Evolutionary conservation across 1,284 basidiomycete genomes (phyloP), one percentile per base, ranked within the genome.

Genomic region (Inonotus hispidus): DNA sequence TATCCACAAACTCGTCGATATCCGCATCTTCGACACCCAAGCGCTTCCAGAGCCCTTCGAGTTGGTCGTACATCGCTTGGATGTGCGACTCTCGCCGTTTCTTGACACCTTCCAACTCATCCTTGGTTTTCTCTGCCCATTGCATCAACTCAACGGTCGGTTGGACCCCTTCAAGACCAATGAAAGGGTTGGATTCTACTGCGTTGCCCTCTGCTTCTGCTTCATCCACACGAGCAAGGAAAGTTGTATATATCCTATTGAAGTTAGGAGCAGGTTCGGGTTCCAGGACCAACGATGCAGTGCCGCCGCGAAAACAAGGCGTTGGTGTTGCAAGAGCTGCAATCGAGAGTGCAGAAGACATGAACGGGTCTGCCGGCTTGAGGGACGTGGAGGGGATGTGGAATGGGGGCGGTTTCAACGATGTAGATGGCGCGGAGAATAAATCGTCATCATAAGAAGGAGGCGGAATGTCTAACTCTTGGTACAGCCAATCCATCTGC

Each of bases 1-100:
- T 76, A 58, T 93, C 90, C 0, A 94, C 87, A 69, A 95, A 95
- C 10, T 77, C 82, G 66, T 94, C 90, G 81, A 93, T 92, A 56
- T 87, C 86, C 0, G 70, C 72, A 38, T 92, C 88, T 0, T 77
- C 68, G 2, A 93, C 84, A 14, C 89, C 92, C 58, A 94, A 78
- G 61, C 91, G 75, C 58, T 80, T 81, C 92, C 92, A 95, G 2
- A 95, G 77, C 0, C 82, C 82, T 68, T 92, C 92, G 0, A 95
- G 79, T 64, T 92, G 85, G 70, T 95, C 92, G 69, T 93, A 95
- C 79, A 93, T 87, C 1, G 83, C 79, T 70, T 95, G 93, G 39
- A 95, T 94, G 65, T 85, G 83, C 2, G 81, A 73, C 68, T 93
- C 90, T 14, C 92, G 79, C 32, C 79, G 75, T 37, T 79, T 77